Base-by-base conservation (phyloP, 305 asterid genomes). In the Caryopteris hybrid region DNA sequence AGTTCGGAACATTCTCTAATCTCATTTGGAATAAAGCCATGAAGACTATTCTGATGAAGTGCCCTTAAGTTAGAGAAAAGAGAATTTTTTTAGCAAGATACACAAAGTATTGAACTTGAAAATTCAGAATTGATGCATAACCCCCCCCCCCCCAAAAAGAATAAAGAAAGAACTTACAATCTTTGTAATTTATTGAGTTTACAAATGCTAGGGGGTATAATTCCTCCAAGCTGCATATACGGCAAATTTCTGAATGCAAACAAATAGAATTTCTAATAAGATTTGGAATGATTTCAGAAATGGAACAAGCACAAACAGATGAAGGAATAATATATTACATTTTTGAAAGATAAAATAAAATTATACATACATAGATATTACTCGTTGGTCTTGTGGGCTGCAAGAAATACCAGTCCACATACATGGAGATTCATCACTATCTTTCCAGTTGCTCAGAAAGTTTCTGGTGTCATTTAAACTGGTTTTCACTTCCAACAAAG, bases 331-430 rank as follows among this genome's bases (percentile, higher is more conserved):
- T n/a, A n/a, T n/a, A n/a, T n/a, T n/a, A n/a, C n/a, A n/a, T n/a
- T n/a, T n/a, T n/a, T n/a, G n/a, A n/a, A n/a, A n/a, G n/a, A n/a
- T n/a, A 41, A 58, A 22, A 27, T 65, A 47, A 13, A 18, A 39
- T 0, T n/a, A 66, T 76, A 72, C 88, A 72, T 80, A 93, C 99
- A 93, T 85, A 66, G 96, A 85, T 27, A 84, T 45, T 12, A 93
- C 97, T 78, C 89, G 84, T 70, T 84, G 91, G 62, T 93, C 97
- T 65, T 80, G 75, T 36, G 81, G 86, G 74, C 78, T 80, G 72
- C 97, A 93, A 77, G 95, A 78, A 65, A 93, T 80, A 46, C 99
- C 99, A 74, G 89, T 88, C 97, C 99, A 93, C 11, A 68, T 13
- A 68, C 99, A 93, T 5, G 97, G 99, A 76, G 71, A 76, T 55